Evolutionary conservation across 345 rosid genomes (phyloP).

Genomic region (Noccaea bulbosa): DNA sequence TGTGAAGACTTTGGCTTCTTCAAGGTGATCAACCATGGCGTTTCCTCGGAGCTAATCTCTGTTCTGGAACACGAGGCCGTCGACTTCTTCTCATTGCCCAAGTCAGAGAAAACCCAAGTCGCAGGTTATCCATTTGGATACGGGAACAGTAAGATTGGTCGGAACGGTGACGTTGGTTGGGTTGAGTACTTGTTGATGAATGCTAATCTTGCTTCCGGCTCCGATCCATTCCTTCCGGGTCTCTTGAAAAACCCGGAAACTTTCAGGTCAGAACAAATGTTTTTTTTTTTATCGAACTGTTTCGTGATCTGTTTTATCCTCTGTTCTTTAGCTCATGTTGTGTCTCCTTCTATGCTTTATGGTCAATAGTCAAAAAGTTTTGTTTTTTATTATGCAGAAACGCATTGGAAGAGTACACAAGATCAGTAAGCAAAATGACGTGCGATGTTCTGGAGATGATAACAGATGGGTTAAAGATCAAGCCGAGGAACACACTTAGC

Average conservation of each 20-base stretch:
- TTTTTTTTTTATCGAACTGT: not conserved
- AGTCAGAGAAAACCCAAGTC: constrained; percentile 57
- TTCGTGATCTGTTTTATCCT: not conserved
- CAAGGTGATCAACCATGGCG: constrained; percentile 80
- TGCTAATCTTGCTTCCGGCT: constrained; percentile 45
- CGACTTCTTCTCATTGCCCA: constrained; percentile 66
- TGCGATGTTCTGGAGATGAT: constrained; percentile 69
- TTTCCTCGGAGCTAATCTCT: constrained; percentile 55
- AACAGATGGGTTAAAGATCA: constrained; percentile 73
- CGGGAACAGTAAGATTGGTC: constrained; percentile 70
- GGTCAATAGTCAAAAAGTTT: too few species aligned
- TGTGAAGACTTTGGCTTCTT: constrained; percentile 79
- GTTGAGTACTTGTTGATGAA: constrained; percentile 70
- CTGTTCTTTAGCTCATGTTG: not conserved
- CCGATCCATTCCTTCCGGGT: constrained; percentile 35
- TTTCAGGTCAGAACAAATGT: constrained; percentile 52
- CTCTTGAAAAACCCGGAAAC: constrained; percentile 44
- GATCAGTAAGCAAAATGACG: constrained; percentile 64
- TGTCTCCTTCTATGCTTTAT: constrained; percentile 6
- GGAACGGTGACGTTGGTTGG: constrained; percentile 81
- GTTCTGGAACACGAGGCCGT: constrained; percentile 59
- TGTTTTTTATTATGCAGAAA: constrained; percentile 44
- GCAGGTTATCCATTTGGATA: constrained; percentile 79
- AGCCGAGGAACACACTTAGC: constrained; percentile 63
- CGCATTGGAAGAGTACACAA: constrained; percentile 63